These are phyloP conservation scores for Circinella umbellata DNA, from an alignment of 371 early-diverging fungal genomes.

Conservation along the genomic window DNA sequence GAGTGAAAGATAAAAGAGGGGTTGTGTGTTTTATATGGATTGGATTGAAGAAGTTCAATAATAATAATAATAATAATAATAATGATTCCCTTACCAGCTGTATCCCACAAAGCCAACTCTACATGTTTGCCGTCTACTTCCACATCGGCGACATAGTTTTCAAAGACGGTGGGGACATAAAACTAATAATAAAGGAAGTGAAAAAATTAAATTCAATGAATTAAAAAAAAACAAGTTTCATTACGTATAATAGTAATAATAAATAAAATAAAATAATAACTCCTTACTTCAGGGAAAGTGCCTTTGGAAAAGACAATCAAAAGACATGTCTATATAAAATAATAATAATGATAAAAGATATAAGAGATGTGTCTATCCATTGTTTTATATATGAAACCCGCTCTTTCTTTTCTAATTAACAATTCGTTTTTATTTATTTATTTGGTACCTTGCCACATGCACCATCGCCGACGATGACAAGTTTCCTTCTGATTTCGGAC, in stretches of 20 bases:
- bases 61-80: too few relatives aligned
- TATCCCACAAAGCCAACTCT: constrained; percentile 91
- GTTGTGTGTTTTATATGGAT: too few relatives aligned
- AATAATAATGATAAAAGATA: neutral
- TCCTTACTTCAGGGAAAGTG: constrained; percentile 86
- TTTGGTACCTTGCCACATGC: constrained; percentile 84
- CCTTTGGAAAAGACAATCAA: constrained; percentile 94
- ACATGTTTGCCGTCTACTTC: constrained; percentile 56
- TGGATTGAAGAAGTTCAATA: too few relatives aligned
- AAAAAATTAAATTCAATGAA: neutral
- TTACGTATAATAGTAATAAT: too few relatives aligned
- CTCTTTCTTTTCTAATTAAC: neutral
- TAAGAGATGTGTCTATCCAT: neutral
- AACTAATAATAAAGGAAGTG: constrained; percentile 38
- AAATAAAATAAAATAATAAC: neutral
- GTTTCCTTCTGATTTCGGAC: constrained; percentile 91
- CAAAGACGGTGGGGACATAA: constrained; percentile 94
- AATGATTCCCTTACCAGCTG: constrained; percentile 72
- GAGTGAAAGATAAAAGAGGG: too few relatives aligned
- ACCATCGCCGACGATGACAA: constrained; percentile 98
- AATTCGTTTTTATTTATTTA: too few relatives aligned
- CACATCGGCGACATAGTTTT: constrained; percentile 93
- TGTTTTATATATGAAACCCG: neutral
- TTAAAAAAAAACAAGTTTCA: neutral
- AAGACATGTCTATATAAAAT: constrained; percentile 76